phyloP scores from a whole-genome alignment of 805 yeast genomes.

The Saturnispora dispora region DNA sequence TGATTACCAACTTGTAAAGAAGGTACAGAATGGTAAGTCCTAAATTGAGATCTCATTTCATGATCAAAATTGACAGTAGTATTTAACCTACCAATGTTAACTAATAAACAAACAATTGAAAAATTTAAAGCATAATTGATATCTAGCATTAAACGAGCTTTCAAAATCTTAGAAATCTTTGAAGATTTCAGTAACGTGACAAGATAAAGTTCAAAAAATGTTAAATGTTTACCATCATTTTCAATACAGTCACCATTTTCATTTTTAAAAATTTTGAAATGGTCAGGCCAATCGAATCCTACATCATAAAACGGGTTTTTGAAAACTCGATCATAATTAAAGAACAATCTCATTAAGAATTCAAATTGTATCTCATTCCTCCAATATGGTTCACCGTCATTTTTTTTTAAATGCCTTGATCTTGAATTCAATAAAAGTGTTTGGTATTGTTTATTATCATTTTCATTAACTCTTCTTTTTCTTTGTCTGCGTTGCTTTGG shows the following conservation, averaged over 20 bases:
- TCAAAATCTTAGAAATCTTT: constrained; percentile 73
- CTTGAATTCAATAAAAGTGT: constrained; percentile 25
- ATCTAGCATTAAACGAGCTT: constrained; percentile 68
- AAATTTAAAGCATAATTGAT: constrained; percentile 29
- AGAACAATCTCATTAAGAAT: constrained; percentile 56
- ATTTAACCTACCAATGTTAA: constrained; percentile 88
- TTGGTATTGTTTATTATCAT: constrained; percentile 19
- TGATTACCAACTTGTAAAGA: constrained; percentile 65
- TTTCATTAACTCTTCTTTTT: not conserved
- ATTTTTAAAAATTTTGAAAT: constrained; percentile 20
- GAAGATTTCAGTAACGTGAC: constrained; percentile 74
- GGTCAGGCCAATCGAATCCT: constrained; percentile 31
- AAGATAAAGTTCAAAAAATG: constrained; percentile 79
- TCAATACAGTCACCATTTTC: constrained; percentile 17
- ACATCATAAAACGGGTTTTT: constrained; percentile 44
- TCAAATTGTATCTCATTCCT: constrained; percentile 81
- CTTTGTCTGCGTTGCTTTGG: not conserved
- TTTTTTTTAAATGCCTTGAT: constrained; percentile 64
- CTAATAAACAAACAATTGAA: constrained; percentile 52
- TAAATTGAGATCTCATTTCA: constrained; percentile 86
- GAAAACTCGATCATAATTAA: constrained; percentile 57
- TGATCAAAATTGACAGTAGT: constrained; percentile 92
- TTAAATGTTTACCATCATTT: constrained; percentile 37
- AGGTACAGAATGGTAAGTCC: constrained; percentile 93
- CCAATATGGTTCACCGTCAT: constrained; percentile 90